Percentiles rank a stretch among this genome's conserved stretches.
Evolutionary conservation across 2,329 filamentous ascomycete genomes (phyloP).

Genomic region (Clonostachys rosea): DNA sequence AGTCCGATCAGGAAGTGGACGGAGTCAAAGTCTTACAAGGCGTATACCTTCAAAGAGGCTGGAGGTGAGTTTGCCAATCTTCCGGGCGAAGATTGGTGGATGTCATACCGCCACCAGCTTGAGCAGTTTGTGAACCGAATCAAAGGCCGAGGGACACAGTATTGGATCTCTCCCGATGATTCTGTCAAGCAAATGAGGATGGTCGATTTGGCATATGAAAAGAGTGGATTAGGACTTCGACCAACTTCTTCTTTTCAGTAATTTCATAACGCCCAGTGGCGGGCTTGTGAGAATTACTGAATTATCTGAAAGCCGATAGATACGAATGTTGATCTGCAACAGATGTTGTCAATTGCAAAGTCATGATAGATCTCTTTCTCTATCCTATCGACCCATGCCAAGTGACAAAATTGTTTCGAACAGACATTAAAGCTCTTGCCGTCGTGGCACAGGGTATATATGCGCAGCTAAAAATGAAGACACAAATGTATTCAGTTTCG

Average conservation of each 20-base stretch:
- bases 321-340: too few relatives aligned
- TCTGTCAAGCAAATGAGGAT: constrained; percentile 37
- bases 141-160: constrained; percentile 25
- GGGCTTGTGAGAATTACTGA: too few relatives aligned
- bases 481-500: too few relatives aligned
- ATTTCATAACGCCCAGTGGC: too few relatives aligned
- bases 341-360: too few relatives aligned
- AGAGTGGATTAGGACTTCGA: constrained; percentile 14
- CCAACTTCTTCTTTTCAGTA: constrained; percentile 3
- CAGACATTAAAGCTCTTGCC: too few relatives aligned
- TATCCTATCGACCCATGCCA: too few relatives aligned
- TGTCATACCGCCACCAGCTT: constrained; percentile 38
- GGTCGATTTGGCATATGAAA: constrained; percentile 40
- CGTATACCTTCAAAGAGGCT: constrained; percentile 25
- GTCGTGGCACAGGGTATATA: too few relatives aligned
- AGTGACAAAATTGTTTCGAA: too few relatives aligned
- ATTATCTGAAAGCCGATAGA: too few relatives aligned
- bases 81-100: constrained; percentile 30
- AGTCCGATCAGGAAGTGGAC: constrained; percentile 13
- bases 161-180: constrained; percentile 35
- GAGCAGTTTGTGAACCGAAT: constrained; percentile 43
- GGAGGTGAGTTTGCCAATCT: constrained; percentile 16
- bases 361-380: too few relatives aligned
- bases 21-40: constrained; percentile 19
- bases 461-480: too few relatives aligned